Conservation (phyloP, 2,329 filamentous ascomycete species). For the Fusarium annulatum region DNA sequence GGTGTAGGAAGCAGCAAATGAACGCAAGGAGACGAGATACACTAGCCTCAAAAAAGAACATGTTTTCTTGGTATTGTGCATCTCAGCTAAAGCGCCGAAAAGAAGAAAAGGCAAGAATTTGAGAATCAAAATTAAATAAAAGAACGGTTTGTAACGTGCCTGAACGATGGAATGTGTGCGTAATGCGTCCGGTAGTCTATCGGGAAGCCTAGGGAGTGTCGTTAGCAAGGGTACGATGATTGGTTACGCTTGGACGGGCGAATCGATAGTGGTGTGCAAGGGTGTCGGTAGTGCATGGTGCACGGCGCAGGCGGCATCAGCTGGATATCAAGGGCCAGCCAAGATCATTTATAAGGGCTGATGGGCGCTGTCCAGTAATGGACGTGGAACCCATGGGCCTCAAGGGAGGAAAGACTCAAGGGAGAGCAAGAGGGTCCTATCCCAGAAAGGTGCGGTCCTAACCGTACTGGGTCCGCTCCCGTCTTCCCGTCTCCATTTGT, state of each 20-base stretch:
- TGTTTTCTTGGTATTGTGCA: conserved; percentile 1
- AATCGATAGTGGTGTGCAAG: conserved; percentile 45
- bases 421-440: conserved; percentile 14
- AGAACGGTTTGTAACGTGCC: conserved; percentile 43
- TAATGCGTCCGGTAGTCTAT: conserved; percentile 40
- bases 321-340: conserved; percentile 40
- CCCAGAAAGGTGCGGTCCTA: conserved; percentile 41
- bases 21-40: conserved; percentile 13
- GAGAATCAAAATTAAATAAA: conserved; percentile 15
- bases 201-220: conserved; percentile 32
- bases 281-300: conserved; percentile 43
- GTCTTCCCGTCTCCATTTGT: conserved; percentile 45
- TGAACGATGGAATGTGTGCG: conserved; percentile 37
- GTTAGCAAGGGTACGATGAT: conserved; percentile 39
- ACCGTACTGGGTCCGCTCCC: conserved; percentile 45
- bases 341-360: conserved; percentile 31
- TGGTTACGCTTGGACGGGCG: conserved; percentile 24
- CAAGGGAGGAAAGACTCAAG: conserved; percentile 30
- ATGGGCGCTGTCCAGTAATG: conserved; percentile 28
- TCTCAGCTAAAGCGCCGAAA: conserved; percentile 22
- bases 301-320: conserved; percentile 41
- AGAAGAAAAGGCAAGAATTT: conserved; percentile 18
- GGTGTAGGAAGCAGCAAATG: conserved; percentile 14
- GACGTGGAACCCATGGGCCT: conserved; percentile 27
- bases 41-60: conserved; percentile 11